A percentile compares a stretch with the other conserved stretches of the same genome.
Evolutionary conservation across 306 rosid genomes (phyloP).

Genomic region (Fragaria ananassa): DNA sequence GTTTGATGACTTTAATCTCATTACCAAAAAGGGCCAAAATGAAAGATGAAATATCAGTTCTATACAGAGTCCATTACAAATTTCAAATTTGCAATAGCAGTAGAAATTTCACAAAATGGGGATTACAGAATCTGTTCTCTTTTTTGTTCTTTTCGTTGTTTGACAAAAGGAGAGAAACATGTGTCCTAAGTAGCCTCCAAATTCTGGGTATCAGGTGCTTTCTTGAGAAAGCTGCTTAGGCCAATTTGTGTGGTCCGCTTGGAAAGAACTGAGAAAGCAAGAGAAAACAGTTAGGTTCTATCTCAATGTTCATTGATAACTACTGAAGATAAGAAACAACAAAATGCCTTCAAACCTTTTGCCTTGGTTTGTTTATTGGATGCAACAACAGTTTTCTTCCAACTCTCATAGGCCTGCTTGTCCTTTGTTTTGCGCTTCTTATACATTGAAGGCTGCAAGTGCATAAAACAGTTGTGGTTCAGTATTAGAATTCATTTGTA

Average conservation of each 20-base stretch:
- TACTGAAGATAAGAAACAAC: background rate
- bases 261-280: conserved; percentile 37
- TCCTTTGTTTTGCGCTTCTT: conserved; percentile 55
- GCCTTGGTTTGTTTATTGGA: conserved; percentile 52
- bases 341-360: conserved; percentile 42
- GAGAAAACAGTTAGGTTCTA: background rate
- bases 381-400: conserved; percentile 66
- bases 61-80: background rate
- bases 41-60: background rate
- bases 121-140: background rate
- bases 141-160: background rate
- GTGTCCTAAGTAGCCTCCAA: conserved; percentile 39
- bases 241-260: conserved; percentile 56
- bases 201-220: conserved; percentile 44
- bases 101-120: background rate
- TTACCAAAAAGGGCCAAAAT: background rate
- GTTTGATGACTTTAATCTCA: background rate
- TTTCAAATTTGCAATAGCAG: background rate
- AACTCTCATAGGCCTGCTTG: conserved; percentile 51
- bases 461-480: conserved; percentile 19
- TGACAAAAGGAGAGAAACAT: background rate
- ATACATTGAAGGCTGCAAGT: conserved; percentile 59
- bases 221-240: conserved; percentile 48
- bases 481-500: background rate
- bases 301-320: background rate